These are phyloP conservation scores for Aplosporella prunicola DNA, from an alignment of 2,329 filamentous ascomycete species.

Conservation along the genomic window DNA sequence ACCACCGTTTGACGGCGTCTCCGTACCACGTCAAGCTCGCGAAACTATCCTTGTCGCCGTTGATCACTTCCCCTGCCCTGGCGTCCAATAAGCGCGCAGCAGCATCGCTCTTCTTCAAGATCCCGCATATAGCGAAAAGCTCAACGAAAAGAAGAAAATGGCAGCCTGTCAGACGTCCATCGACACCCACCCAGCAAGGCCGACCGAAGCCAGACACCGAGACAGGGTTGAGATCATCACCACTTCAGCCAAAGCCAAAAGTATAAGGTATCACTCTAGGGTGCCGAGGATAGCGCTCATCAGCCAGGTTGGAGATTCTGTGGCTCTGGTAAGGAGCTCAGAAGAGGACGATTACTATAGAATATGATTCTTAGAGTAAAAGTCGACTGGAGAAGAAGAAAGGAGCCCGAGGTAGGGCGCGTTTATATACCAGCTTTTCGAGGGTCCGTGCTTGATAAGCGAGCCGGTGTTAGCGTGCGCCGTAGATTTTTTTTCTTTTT, in stretches of 20 bases:
- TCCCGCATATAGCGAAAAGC: no score
- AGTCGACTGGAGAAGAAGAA: constrained; percentile 5
- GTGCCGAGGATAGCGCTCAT: constrained; percentile 75
- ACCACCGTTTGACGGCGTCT: no score
- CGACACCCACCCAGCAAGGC: constrained; percentile 64
- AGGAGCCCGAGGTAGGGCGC: background rate
- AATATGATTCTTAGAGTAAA: constrained; percentile 65
- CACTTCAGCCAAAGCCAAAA: constrained; percentile 69
- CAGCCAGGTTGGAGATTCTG: constrained; percentile 84
- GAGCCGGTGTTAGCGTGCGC: no score
- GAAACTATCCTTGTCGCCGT: no score
- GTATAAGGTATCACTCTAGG: constrained; percentile 71
- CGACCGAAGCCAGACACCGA: constrained; percentile 64
- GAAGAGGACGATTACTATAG: constrained; percentile 92
- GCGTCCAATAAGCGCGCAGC: no score
- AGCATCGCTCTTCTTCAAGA: no score
- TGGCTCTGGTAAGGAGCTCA: constrained; percentile 88
- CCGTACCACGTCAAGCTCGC: no score
- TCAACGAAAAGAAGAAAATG: constrained; percentile 18
- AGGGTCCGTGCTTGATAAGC: no score
- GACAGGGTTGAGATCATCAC: constrained; percentile 88
- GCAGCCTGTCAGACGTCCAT: constrained; percentile 73
- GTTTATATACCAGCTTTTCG: no score
- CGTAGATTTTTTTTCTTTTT: no score
- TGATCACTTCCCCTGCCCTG: no score